Conservation (phyloP, 2,329 filamentous ascomycete species). For the Monosporascus ibericus region DNA sequence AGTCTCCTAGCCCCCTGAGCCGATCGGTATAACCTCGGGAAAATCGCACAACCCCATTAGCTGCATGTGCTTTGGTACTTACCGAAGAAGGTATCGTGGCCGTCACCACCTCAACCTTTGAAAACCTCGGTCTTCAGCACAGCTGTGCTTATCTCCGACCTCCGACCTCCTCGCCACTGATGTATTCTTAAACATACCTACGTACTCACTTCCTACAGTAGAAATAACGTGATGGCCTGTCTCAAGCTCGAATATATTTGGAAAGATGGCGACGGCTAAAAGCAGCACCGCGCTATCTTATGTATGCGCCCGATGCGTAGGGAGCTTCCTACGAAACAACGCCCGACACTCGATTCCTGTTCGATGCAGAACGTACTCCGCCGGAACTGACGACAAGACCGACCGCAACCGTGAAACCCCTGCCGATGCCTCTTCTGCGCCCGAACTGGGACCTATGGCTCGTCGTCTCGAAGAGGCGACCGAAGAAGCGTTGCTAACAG, state of each 20-base stretch:
- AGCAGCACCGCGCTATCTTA: conserved; percentile 5
- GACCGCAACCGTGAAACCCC: conserved; percentile 1
- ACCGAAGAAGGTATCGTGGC: too few relatives aligned
- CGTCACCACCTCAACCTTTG: too few relatives aligned
- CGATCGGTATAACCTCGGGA: too few relatives aligned
- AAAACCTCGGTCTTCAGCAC: too few relatives aligned
- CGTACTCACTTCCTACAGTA: too few relatives aligned
- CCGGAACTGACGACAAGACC: conserved; percentile 4
- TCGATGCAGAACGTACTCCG: conserved; percentile 7
- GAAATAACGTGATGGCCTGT: too few relatives aligned
- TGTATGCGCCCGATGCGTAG: conserved; percentile 17
- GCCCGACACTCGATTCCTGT: not conserved
- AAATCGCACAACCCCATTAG: too few relatives aligned
- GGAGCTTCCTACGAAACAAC: conserved; percentile 1
- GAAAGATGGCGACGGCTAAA: conserved; percentile 16
- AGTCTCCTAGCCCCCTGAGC: too few relatives aligned
- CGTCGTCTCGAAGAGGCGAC: conserved; percentile 56
- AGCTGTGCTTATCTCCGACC: not conserved
- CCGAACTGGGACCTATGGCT: conserved; percentile 43
- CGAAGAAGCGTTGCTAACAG: conserved; percentile 54
- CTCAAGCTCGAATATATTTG: too few relatives aligned
- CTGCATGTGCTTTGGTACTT: too few relatives aligned
- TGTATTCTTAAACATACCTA: not conserved
- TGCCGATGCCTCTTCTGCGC: not conserved
- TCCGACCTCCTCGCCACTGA: not conserved